Conservation (phyloP, 2,329 filamentous ascomycete genomes). For the Exophiala alcalophila region DNA sequence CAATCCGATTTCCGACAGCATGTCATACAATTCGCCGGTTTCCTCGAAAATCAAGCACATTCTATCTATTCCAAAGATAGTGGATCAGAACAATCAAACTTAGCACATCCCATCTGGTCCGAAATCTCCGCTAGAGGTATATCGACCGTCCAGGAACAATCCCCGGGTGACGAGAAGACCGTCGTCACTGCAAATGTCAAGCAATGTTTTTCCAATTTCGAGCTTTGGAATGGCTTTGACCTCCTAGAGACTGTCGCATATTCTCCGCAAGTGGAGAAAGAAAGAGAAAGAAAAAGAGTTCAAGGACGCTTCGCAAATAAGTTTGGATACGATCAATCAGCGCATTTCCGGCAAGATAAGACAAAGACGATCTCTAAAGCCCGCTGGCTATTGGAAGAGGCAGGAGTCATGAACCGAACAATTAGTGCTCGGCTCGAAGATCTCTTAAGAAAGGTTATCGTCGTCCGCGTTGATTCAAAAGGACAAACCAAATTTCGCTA, state of each 20-base stretch:
- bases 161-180: slow-evolving; percentile 44
- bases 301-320: slow-evolving; percentile 10
- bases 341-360: slow-evolving; percentile 2
- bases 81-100: slow-evolving; percentile 23
- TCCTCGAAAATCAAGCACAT: slow-evolving; percentile 63
- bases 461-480: slow-evolving; percentile 46
- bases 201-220: slow-evolving; percentile 52
- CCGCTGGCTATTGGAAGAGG: slow-evolving; percentile 16
- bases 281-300: background rate
- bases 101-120: slow-evolving; percentile 51
- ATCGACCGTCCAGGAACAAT: slow-evolving; percentile 34
- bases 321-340: background rate
- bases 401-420: slow-evolving; percentile 1
- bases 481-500: slow-evolving; percentile 60
- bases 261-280: slow-evolving; percentile 46
- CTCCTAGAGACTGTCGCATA: slow-evolving; percentile 35
- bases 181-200: slow-evolving; percentile 69
- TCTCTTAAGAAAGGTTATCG: slow-evolving; percentile 38
- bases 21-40: slow-evolving; percentile 59
- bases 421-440: background rate
- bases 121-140: slow-evolving; percentile 45
- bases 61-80: slow-evolving; percentile 45
- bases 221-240: slow-evolving; percentile 52
- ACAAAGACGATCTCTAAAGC: slow-evolving; percentile 6
- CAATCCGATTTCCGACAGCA: slow-evolving; percentile 61